Base-by-base conservation (phyloP, 2,329 filamentous ascomycete genomes). In the Colletotrichum neosansevieriae region DNA sequence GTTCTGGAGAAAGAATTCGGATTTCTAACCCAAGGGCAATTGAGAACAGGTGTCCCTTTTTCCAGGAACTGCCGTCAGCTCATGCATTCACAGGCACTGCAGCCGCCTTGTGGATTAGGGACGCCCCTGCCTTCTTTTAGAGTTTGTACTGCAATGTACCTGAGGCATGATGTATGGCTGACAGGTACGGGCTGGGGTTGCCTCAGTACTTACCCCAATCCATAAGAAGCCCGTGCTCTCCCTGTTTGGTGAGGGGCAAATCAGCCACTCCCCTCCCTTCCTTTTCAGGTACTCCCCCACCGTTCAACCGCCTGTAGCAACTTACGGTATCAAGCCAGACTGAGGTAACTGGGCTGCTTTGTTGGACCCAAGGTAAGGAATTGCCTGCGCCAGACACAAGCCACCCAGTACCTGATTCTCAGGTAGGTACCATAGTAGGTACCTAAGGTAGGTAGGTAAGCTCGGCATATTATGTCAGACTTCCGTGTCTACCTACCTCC, bases 11-110 rank as follows among this genome's bases (percentile, higher is more conserved):
- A 61, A 67, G 63, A 66, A 56, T 70, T 58, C 54, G 53, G 50
- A 61, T 69, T 68, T 70, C 58, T 19, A 56, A 63, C 10, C 36
- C 36, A 38, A 63, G 58, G 59, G 67, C 59, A 70, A 70, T 70
- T 70, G 60, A 70, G 69, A 70, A 70, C 69, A 70, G 65, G 65
- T 70, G 69, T 70, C 69, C 68, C 59, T 68, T 65, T 70, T 70
- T 54, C 64, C 65, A 70, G 68, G 64, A 59, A 64, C 64, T 58
- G 54, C 65, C 54, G 59, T 64, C 64, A 69, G 53, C 65, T 60
- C 54, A 63, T 67, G 67, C 63, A 62, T 63, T 67, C 67, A 68
- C 63, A 63, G 57, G 63, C 67, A 3, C 21, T 21, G 21, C 21
- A n/a, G n/a, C n/a, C n/a, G n/a, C n/a, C n/a, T n/a, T n/a, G n/a